phyloP scores from a whole-genome alignment of 2,329 filamentous ascomycete species.

The Raffaelea albimanens region DNA sequence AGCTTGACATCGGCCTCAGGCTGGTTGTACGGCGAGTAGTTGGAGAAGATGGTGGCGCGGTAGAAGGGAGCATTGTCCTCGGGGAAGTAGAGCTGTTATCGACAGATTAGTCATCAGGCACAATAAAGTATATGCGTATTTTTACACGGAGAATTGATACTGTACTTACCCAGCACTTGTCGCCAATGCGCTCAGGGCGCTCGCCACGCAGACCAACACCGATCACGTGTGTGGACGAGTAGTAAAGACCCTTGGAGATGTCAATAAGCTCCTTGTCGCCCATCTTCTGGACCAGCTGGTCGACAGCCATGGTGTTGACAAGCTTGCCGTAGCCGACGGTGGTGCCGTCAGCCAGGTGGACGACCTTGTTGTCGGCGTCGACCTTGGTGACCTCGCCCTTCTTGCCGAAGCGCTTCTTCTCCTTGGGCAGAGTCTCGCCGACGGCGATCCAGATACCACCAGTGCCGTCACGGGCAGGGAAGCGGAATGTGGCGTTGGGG shows the following conservation, averaged over 20 bases:
- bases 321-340: slow-evolving; percentile 88
- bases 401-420: slow-evolving; percentile 87
- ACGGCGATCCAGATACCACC: slow-evolving; percentile 99
- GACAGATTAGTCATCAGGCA: not conserved
- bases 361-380: slow-evolving; percentile 75
- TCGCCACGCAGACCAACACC: slow-evolving; percentile 88
- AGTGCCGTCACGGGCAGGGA: slow-evolving; percentile 90
- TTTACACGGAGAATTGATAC: too few species aligned
- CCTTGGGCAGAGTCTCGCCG: slow-evolving; percentile 80
- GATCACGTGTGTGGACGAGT: slow-evolving; percentile 94
- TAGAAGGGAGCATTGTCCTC: slow-evolving; percentile 99
- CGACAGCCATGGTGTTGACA: slow-evolving; percentile 92
- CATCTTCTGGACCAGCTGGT: slow-evolving; percentile 79
- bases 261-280: slow-evolving; percentile 74
- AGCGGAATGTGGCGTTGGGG: slow-evolving; percentile 95
- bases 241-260: slow-evolving; percentile 86
- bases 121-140: too few species aligned
- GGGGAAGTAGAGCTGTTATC: slow-evolving; percentile 78
- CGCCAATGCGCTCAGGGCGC: slow-evolving; percentile 90
- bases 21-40: slow-evolving; percentile 99
- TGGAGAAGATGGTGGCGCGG: slow-evolving; percentile 98
- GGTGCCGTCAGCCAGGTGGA: slow-evolving; percentile 73
- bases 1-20: slow-evolving; percentile 75
- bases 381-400: slow-evolving; percentile 77
- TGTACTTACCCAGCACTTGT: slow-evolving; percentile 86